phyloP scores from a whole-genome alignment of 768 basidiomycete genomes.

The Botryobasidium botryosum region DNA sequence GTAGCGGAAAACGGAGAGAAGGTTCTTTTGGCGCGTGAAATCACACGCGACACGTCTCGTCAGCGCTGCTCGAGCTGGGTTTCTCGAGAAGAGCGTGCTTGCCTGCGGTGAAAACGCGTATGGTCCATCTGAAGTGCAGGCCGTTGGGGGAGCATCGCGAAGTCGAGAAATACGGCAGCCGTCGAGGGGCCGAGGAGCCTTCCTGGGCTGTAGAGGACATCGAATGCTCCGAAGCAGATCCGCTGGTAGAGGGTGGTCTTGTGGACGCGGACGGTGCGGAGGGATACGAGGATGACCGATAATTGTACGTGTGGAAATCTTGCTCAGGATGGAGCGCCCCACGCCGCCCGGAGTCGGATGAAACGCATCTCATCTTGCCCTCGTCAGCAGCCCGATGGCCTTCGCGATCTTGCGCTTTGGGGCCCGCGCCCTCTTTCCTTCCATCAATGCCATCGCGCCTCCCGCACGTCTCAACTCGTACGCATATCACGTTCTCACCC shows the following conservation, averaged over 20 bases:
- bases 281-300: too few species aligned
- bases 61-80: conserved; percentile 15
- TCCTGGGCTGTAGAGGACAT: too few species aligned
- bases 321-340: background rate
- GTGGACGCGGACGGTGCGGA: too few species aligned
- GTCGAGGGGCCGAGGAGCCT: too few species aligned
- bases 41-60: conserved; percentile 10
- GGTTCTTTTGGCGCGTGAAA: conserved; percentile 4
- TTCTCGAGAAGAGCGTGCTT: conserved; percentile 15
- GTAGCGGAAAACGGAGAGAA: conserved; percentile 10
- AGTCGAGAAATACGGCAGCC: too few species aligned
- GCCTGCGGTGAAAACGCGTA: conserved; percentile 12
- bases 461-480: conserved; percentile 8
- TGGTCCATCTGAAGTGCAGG: conserved; percentile 16
- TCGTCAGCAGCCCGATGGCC: conserved; percentile 9
- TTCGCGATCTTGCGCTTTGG: conserved; percentile 14
- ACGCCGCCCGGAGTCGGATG: background rate
- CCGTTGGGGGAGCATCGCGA: too few species aligned
- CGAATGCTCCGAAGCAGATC: too few species aligned
- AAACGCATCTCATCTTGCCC: background rate
- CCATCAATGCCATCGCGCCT: conserved; percentile 2
- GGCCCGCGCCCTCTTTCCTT: background rate
- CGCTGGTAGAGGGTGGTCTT: too few species aligned
- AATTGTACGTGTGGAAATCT: too few species aligned
- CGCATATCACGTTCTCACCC: conserved; percentile 1